Conservation (phyloP, 192 early-diverging fungal genomes). For the Coemansia sp. region DNA sequence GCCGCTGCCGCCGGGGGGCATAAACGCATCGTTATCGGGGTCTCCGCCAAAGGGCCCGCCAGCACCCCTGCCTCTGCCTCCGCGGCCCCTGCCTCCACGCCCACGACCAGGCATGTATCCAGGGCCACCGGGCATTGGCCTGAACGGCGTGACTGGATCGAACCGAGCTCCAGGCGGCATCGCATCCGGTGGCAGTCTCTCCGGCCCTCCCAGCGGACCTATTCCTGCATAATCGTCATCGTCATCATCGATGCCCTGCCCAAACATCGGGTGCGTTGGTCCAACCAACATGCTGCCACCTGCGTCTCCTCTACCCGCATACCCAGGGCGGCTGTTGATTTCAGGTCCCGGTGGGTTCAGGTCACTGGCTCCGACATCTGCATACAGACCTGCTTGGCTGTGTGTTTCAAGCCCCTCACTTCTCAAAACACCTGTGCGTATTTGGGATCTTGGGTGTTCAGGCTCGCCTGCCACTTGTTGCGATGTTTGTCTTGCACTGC, state of each 20-base stretch:
- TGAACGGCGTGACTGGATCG: constrained; percentile 88
- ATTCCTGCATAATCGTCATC: constrained; percentile 14
- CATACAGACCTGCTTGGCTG: background rate
- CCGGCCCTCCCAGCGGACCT: constrained; percentile 59
- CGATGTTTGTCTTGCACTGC: background rate
- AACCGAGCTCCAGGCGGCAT: constrained; percentile 88
- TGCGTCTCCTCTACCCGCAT: constrained; percentile 15
- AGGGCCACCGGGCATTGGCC: constrained; percentile 29
- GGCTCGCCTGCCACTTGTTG: background rate
- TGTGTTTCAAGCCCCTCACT: background rate
- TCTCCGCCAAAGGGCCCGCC: constrained; percentile 38
- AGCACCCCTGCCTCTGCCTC: constrained; percentile 14
- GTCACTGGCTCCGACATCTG: constrained; percentile 68
- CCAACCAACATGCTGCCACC: constrained; percentile 87
- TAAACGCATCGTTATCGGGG: constrained; percentile 31
- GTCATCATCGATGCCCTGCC: constrained; percentile 40
- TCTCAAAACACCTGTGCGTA: background rate
- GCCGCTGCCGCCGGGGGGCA: constrained; percentile 36
- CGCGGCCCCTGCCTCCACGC: constrained; percentile 18
- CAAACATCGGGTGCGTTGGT: constrained; percentile 87
- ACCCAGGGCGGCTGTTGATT: constrained; percentile 37
- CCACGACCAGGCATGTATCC: background rate
- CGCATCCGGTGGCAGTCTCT: constrained; percentile 65
- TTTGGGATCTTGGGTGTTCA: background rate
- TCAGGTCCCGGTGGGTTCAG: constrained; percentile 57